phyloP scores from a whole-genome alignment of 208 protist genomes.

The Phytomonas serpens region DNA sequence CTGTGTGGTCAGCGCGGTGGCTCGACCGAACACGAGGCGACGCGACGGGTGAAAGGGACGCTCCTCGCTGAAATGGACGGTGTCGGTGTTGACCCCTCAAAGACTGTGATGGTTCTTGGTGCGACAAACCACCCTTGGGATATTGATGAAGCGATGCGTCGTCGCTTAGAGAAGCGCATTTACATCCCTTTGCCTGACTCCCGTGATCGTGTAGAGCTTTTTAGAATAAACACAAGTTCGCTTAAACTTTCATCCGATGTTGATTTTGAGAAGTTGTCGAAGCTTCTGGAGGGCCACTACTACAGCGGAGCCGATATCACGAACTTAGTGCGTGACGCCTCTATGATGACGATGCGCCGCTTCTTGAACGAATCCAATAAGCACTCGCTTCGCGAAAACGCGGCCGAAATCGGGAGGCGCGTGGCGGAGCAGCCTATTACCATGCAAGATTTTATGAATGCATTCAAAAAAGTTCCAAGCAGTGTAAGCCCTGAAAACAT shows the following conservation, averaged over 20 bases:
- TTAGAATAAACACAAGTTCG: constrained; percentile 68
- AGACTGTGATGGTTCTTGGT: constrained; percentile 86
- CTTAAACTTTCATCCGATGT: constrained; percentile 70
- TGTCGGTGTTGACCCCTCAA: constrained; percentile 45
- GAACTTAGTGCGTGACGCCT: constrained; percentile 84
- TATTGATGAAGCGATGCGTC: constrained; percentile 90
- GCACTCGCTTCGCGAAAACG: constrained; percentile 52
- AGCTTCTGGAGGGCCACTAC: constrained; percentile 68
- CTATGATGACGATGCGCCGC: constrained; percentile 91
- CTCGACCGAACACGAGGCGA: constrained; percentile 81
- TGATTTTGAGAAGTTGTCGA: constrained; percentile 63
- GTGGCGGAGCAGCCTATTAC: constrained; percentile 79
- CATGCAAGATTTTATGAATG: constrained; percentile 79
- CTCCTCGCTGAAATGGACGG: constrained; percentile 97
- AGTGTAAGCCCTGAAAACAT: constrained; percentile 82
- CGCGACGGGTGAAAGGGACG: constrained; percentile 98
- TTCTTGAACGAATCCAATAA: constrained; percentile 80
- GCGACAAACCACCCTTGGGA: constrained; percentile 92
- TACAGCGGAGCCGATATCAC: constrained; percentile 92
- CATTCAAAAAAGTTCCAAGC: constrained; percentile 78
- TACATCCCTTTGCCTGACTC: constrained; percentile 87
- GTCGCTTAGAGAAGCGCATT: constrained; percentile 90
- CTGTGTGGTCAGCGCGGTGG: constrained; percentile 85
- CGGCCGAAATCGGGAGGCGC: constrained; percentile 65
- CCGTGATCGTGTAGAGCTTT: constrained; percentile 69